Conservation (phyloP, 352 stramenopile genomes). For the Pythium myriotylum region DNA sequence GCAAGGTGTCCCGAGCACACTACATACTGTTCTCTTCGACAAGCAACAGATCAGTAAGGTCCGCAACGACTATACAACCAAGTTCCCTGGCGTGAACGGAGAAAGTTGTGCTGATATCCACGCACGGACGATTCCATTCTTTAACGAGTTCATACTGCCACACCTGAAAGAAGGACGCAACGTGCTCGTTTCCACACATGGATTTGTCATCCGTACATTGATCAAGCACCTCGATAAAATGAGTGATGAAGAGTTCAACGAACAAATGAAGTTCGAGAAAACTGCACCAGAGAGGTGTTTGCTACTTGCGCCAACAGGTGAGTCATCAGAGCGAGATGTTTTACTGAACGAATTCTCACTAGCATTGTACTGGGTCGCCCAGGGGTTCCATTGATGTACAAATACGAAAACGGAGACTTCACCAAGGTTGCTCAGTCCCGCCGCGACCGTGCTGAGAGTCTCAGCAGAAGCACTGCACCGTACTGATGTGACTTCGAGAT, state of each 20-base stretch:
- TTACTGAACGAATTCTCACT: background rate
- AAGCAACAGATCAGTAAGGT: slow-evolving; percentile 76
- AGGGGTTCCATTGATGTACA: slow-evolving; percentile 86
- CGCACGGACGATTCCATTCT: slow-evolving; percentile 76
- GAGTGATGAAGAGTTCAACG: slow-evolving; percentile 72
- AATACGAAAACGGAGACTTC: slow-evolving; percentile 74
- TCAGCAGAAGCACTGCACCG: slow-evolving; percentile 68
- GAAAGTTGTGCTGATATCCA: slow-evolving; percentile 85
- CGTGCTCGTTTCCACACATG: slow-evolving; percentile 79
- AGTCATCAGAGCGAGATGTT: background rate
- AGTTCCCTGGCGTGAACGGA: slow-evolving; percentile 77
- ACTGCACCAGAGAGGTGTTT: slow-evolving; percentile 71
- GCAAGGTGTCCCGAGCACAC: slow-evolving; percentile 74
- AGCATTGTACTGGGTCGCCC: background rate
- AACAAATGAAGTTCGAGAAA: slow-evolving; percentile 87
- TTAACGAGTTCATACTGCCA: slow-evolving; percentile 74
- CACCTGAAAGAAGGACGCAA: slow-evolving; percentile 74
- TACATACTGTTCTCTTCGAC: slow-evolving; percentile 75
- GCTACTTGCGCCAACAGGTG: slow-evolving; percentile 75
- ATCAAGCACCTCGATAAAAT: slow-evolving; percentile 85
- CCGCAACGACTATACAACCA: slow-evolving; percentile 79
- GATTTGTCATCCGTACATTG: slow-evolving; percentile 85
- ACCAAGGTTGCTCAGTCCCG: slow-evolving; percentile 69
- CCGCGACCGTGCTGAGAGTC: slow-evolving; percentile 72
- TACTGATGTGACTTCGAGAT: slow-evolving; percentile 36